Percentiles rank a stretch among this genome's conserved stretches.
Conservation (phyloP, 2,329 filamentous ascomycete species). For the Rachicladosporium sp. region DNA sequence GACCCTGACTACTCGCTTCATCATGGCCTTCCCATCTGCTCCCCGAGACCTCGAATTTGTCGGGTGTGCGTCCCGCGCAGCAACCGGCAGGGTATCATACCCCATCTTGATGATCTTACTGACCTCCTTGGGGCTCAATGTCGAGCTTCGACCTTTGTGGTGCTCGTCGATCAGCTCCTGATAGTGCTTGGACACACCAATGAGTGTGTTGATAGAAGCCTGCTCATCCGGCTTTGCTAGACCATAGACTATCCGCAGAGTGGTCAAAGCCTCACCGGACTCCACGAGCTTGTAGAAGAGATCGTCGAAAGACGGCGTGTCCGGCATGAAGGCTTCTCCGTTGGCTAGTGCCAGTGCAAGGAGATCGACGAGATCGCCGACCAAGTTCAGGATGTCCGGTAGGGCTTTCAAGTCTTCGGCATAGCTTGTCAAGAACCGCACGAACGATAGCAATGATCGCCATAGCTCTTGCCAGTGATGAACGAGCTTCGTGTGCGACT, state of each 20-base stretch:
- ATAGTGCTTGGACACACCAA: conserved; percentile 77
- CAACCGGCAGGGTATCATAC: conserved; percentile 87
- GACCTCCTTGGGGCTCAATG: conserved; percentile 72
- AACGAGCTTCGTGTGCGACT: conserved; percentile 63
- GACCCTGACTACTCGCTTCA: conserved; percentile 78
- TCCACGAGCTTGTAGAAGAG: conserved; percentile 98
- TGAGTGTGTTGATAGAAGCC: conserved; percentile 71
- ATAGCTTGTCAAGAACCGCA: conserved; percentile 85
- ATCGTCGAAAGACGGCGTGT: conserved; percentile 80
- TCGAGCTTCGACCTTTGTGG: conserved; percentile 17
- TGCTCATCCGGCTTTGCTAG: conserved; percentile 26
- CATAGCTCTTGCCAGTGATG: conserved; percentile 98
- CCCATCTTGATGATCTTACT: conserved; percentile 89
- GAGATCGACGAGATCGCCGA: conserved; percentile 68
- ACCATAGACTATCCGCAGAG: conserved; percentile 69
- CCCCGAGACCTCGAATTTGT: conserved; percentile 70
- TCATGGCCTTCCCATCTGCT: conserved; percentile 65
- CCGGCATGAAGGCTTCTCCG: conserved; percentile 83
- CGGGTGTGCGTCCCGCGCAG: conserved; percentile 59
- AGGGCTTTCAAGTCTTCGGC: conserved; percentile 60
- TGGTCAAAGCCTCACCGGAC: conserved; percentile 66
- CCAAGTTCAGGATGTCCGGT: conserved; percentile 57
- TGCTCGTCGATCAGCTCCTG: conserved; percentile 61
- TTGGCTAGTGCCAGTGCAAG: conserved; percentile 72
- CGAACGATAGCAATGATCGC: conserved; percentile 72